Conservation (phyloP, 306 rosid species). For the Corylus americana region DNA sequence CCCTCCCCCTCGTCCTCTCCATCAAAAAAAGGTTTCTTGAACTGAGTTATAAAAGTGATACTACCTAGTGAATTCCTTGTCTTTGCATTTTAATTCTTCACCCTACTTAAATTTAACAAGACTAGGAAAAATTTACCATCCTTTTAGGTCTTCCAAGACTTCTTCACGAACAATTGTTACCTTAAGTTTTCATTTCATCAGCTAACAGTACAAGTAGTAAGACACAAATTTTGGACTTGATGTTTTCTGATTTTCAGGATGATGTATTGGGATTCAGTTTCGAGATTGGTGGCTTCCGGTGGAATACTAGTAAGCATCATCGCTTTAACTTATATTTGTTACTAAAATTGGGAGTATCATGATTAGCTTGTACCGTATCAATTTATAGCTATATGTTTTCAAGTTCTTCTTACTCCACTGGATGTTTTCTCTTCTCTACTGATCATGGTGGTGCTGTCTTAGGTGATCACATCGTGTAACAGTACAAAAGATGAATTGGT, state of each 20-base stretch:
- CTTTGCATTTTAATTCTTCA: too few relatives aligned
- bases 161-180: background rate
- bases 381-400: too few relatives aligned
- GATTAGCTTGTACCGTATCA: background rate
- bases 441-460: slow-evolving; percentile 1
- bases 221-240: slow-evolving; percentile 4
- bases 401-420: background rate
- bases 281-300: slow-evolving; percentile 73
- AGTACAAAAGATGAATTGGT: slow-evolving; percentile 83
- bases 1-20: too few relatives aligned
- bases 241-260: slow-evolving; percentile 53
- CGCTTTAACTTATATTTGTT: slow-evolving; percentile 19
- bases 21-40: too few relatives aligned
- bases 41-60: too few relatives aligned
- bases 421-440: slow-evolving; percentile 11
- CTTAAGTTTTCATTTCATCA: slow-evolving; percentile 6
- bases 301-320: slow-evolving; percentile 73
- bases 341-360: slow-evolving; percentile 1
- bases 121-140: background rate
- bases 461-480: slow-evolving; percentile 96
- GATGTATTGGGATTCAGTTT: slow-evolving; percentile 92
- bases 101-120: background rate
- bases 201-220: slow-evolving; percentile 2
- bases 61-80: too few relatives aligned
- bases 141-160: background rate